A percentile compares a stretch with the other conserved stretches of the same genome.
phyloP scores from a whole-genome alignment of 1,284 basidiomycete genomes.

The Tilletia horrida region DNA sequence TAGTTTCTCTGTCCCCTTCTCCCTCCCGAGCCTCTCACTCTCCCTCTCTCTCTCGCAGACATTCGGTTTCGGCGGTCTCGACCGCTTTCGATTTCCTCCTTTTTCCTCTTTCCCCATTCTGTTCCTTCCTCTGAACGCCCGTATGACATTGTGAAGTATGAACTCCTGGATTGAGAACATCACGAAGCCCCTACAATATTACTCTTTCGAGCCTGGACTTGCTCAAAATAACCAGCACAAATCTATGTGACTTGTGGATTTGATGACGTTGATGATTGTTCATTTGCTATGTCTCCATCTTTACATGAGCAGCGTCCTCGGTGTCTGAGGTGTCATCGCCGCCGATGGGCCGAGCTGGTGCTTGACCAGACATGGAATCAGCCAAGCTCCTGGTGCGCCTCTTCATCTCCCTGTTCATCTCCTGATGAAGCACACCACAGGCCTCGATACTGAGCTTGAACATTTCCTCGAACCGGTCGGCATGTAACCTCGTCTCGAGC shows the following conservation, averaged over 20 bases:
- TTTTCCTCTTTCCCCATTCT: too few relatives aligned
- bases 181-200: neutral
- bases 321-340: neutral
- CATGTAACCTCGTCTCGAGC: slow-evolving; percentile 89
- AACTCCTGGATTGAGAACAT: too few relatives aligned
- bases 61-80: too few relatives aligned
- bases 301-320: neutral
- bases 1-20: too few relatives aligned
- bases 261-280: too few relatives aligned
- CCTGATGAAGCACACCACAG: slow-evolving; percentile 68
- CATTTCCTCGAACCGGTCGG: slow-evolving; percentile 87
- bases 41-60: too few relatives aligned
- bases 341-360: neutral
- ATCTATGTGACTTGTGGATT: neutral
- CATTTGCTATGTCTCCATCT: slow-evolving; percentile 2
- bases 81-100: too few relatives aligned
- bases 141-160: too few relatives aligned
- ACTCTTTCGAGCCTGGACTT: neutral
- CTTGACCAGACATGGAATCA: neutral
- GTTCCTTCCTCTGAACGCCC: too few relatives aligned
- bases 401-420: slow-evolving; percentile 75
- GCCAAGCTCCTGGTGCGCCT: slow-evolving; percentile 60
- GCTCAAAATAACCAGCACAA: neutral
- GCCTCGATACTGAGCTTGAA: slow-evolving; percentile 75
- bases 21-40: too few relatives aligned